These are phyloP conservation scores for Aspergillus clavatus DNA, from an alignment of 2,329 filamentous ascomycete genomes.

Conservation along the genomic window DNA sequence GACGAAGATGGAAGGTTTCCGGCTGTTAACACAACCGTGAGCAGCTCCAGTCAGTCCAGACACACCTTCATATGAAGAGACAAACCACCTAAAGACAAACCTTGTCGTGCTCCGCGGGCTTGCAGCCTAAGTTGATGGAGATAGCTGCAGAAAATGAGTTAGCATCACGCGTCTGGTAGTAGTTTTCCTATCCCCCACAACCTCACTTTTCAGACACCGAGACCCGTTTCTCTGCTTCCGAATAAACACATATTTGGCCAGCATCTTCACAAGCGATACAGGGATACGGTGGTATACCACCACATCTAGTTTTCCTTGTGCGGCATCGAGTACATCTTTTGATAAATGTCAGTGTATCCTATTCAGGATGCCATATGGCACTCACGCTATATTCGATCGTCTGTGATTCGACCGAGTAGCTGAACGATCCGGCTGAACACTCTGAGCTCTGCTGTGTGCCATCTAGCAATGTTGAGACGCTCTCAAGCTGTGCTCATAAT, in stretches of 20 bases:
- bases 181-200: neutral
- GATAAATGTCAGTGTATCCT: conserved; percentile 1
- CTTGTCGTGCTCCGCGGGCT: conserved; percentile 18
- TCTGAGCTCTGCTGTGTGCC: conserved; percentile 9
- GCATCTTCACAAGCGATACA: conserved; percentile 33
- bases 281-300: conserved; percentile 31
- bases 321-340: conserved; percentile 36
- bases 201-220: conserved; percentile 34
- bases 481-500: conserved; percentile 1
- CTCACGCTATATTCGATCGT: conserved; percentile 28
- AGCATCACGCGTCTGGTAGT: neutral
- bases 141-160: conserved; percentile 19
- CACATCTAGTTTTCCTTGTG: conserved; percentile 33
- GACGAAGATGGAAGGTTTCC: neutral
- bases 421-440: conserved; percentile 10
- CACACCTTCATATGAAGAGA: no score
- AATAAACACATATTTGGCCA: conserved; percentile 31
- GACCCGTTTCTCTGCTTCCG: conserved; percentile 34
- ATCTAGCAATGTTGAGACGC: conserved; percentile 1
- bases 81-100: conserved; percentile 12
- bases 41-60: no score
- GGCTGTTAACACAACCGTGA: no score
- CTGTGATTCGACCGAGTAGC: conserved; percentile 17
- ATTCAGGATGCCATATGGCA: neutral
- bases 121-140: conserved; percentile 33